Percentiles rank a stretch among this genome's conserved stretches.
Conservation (phyloP, 78 protist species). For the Carpediemonas membranifera region DNA sequence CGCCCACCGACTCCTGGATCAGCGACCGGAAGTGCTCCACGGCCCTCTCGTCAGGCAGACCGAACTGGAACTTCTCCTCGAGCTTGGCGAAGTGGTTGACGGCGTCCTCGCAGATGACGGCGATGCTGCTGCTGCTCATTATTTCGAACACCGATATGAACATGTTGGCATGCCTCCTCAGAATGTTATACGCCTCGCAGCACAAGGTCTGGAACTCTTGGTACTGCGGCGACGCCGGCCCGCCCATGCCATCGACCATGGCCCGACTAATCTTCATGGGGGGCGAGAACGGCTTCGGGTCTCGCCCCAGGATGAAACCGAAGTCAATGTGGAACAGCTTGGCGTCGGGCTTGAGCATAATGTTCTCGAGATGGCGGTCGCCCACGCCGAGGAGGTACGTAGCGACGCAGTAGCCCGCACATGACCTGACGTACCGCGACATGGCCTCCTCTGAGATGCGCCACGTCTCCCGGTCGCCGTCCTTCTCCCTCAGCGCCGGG, state of each 20-base stretch:
- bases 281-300: neutral
- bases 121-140: neutral
- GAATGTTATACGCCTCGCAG: neutral
- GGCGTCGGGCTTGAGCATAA: neutral
- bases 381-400: neutral
- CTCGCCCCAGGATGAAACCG: slow-evolving; percentile 11
- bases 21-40: neutral
- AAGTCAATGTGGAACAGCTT: slow-evolving; percentile 24
- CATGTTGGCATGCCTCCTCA: neutral
- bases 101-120: neutral
- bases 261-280: neutral
- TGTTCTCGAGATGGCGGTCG: slow-evolving; percentile 11
- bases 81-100: neutral
- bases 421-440: neutral
- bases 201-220: neutral
- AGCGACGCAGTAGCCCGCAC: neutral
- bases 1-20: neutral
- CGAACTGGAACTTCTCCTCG: neutral
- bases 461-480: no score
- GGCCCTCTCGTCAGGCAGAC: neutral
- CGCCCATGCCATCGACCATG: neutral
- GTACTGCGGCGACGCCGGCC: neutral
- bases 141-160: neutral
- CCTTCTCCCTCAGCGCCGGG: no score
- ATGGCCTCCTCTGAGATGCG: no score